Base-by-base conservation (phyloP, 306 rosid species). In the Albizia julibrissin region DNA sequence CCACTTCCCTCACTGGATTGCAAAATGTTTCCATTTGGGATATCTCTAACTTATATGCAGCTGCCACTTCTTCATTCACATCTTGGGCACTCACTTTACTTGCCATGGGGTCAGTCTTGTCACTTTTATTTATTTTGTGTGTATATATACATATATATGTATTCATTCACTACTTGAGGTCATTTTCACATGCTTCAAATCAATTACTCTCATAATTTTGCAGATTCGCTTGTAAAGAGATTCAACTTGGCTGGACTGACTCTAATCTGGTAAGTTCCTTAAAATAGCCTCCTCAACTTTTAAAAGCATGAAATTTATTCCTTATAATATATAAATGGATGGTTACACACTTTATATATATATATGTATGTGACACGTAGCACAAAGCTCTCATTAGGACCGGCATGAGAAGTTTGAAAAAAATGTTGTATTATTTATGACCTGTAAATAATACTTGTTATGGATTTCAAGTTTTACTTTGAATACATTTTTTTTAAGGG, bases 171-270 rank as follows among this genome's bases (percentile, higher is more conserved):
- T 21, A 21, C 26, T 21, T 54, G 26, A 37, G 40, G 2, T 54
- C 59, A n/a, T 19, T 54, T 75, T 65, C 14, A 40, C 65, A 70
- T 76, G 59, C 22, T 10, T 68, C 10, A 69, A 69, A 33, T 69
- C 9, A 47, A 47, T 47, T 47, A 24, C 10, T 64, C 18, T 67
- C 62, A 76, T 72, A 33, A 54, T 54, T 47, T 50, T 89, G 80
- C 90, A 95, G 99, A 77, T 91, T 93, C 59, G 99, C 99, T 2
- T 91, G 97, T 79, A 95, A 93, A 83, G 98, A 93, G 87, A 93
- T 95, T 82, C 79, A 91, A 10, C 88, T 86, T 87, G 99, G 99
- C 3, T 93, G 97, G 97, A 91, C 89, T 52, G 79, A 84, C 79
- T 71, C 91, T 67, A 90, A 86, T 87, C 85, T 95, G 90, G 99